Conservation (phyloP, 1,139 yeast species). For the Taphrina sp. region DNA sequence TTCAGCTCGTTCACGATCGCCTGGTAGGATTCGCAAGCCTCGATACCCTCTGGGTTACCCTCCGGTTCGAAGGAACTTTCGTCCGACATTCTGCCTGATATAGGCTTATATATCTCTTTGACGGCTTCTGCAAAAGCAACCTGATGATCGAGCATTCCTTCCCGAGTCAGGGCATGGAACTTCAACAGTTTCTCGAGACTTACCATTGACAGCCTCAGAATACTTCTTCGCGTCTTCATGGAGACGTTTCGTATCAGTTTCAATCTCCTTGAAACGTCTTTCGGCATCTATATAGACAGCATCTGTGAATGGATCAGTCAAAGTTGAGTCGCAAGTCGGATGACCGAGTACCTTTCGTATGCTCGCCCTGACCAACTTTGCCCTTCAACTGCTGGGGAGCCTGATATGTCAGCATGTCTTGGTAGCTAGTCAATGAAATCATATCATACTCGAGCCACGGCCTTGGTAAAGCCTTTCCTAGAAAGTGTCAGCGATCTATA, state of each 20-base stretch:
- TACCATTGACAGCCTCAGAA: conserved; percentile 81
- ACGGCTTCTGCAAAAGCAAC: conserved; percentile 90
- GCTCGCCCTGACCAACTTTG: conserved; percentile 59
- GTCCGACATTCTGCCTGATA: conserved; percentile 85
- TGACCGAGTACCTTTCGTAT: conserved; percentile 22
- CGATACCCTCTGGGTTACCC: conserved; percentile 93
- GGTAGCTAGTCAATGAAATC: not conserved
- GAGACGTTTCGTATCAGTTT: conserved; percentile 79
- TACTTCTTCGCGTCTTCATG: conserved; percentile 88
- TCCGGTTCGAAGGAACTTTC: conserved; percentile 82
- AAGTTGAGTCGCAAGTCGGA: conserved; percentile 65
- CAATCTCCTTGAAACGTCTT: conserved; percentile 89
- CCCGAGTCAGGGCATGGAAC: not conserved
- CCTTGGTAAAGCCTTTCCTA: conserved; percentile 19
- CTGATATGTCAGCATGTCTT: not conserved
- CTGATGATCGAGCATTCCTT: conserved; percentile 75
- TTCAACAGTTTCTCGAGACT: not conserved
- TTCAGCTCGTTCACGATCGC: conserved; percentile 83
- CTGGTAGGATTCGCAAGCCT: conserved; percentile 88
- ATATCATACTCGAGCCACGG: conserved; percentile 8
- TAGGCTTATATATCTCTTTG: conserved; percentile 94
- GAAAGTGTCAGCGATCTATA: not conserved
- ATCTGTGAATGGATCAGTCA: conserved; percentile 49
- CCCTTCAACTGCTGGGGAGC: conserved; percentile 70
- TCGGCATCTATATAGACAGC: conserved; percentile 93